These are phyloP conservation scores for Boletus sp. DNA, from an alignment of 768 basidiomycete species.

Conservation along the genomic window DNA sequence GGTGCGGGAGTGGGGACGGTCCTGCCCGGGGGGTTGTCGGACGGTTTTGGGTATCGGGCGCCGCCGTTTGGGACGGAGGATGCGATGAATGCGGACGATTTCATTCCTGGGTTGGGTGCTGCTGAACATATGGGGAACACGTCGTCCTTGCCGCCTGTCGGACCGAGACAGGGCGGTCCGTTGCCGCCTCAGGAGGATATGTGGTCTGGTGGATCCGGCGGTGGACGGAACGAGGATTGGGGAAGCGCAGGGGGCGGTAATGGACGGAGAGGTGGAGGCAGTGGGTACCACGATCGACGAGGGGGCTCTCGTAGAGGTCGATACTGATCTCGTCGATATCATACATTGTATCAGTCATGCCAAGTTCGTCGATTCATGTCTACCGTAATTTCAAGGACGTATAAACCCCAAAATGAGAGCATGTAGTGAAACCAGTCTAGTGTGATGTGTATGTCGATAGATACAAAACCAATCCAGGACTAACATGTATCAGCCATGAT, in stretches of 20 bases:
- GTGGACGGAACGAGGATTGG: slow-evolving; percentile 38
- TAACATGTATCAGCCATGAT: slow-evolving; percentile 4
- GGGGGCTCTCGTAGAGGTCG: slow-evolving; percentile 28
- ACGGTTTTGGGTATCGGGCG: slow-evolving; percentile 26
- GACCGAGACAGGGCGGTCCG: slow-evolving; percentile 35
- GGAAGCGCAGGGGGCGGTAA: slow-evolving; percentile 33
- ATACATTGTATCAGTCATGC: no score
- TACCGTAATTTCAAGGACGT: background rate
- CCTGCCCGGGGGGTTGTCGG: slow-evolving; percentile 16
- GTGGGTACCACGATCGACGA: slow-evolving; percentile 31
- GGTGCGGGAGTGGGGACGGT: slow-evolving; percentile 14
- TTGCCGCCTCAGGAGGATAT: slow-evolving; percentile 54
- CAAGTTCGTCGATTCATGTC: slow-evolving; percentile 4
- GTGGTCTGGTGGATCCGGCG: slow-evolving; percentile 36
- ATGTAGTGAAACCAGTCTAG: slow-evolving; percentile 12
- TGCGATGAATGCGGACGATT: slow-evolving; percentile 46
- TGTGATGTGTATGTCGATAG: slow-evolving; percentile 4
- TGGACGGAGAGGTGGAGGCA: slow-evolving; percentile 30
- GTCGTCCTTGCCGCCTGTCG: slow-evolving; percentile 21
- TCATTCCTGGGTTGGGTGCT: slow-evolving; percentile 64
- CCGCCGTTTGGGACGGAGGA: slow-evolving; percentile 25
- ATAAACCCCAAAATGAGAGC: background rate
- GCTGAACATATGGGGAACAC: slow-evolving; percentile 25
- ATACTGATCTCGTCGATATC: slow-evolving; percentile 10
- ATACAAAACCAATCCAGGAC: slow-evolving; percentile 6